Percentiles rank a stretch among this genome's conserved stretches.
Evolutionary conservation across 2,329 filamentous ascomycete genomes (phyloP).

Genomic region (Elsinoe batatas): DNA sequence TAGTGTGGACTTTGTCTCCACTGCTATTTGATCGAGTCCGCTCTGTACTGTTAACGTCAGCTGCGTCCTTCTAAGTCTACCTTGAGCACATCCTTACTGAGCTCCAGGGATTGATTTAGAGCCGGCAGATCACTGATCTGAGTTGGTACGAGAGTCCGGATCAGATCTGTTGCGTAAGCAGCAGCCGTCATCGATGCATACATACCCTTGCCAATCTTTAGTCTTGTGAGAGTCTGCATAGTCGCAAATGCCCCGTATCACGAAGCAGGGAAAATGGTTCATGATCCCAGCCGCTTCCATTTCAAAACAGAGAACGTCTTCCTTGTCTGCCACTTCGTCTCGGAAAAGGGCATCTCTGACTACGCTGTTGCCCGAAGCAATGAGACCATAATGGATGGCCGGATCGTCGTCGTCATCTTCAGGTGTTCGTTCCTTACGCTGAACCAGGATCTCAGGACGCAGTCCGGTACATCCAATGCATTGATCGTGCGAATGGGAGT

Average conservation of each 20-base stretch:
- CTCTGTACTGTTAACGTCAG: too few species aligned
- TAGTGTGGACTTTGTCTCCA: too few species aligned
- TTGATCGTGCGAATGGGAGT: too few species aligned
- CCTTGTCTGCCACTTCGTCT: neutral
- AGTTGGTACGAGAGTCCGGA: neutral
- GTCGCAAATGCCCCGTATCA: slow-evolving; percentile 19
- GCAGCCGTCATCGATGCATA: slow-evolving; percentile 23
- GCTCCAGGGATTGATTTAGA: too few species aligned
- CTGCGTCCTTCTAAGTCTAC: too few species aligned
- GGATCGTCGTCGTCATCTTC: slow-evolving; percentile 1
- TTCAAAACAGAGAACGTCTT: slow-evolving; percentile 15
- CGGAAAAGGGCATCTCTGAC: slow-evolving; percentile 14
- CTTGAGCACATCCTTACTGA: too few species aligned
- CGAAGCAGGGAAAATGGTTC: slow-evolving; percentile 17
- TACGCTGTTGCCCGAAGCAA: slow-evolving; percentile 16
- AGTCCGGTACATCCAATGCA: too few species aligned
- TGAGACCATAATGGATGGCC: slow-evolving; percentile 15
- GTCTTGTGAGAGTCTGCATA: slow-evolving; percentile 23
- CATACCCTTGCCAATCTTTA: slow-evolving; percentile 24
- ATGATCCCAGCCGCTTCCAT: slow-evolving; percentile 17
- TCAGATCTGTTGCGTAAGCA: slow-evolving; percentile 19
- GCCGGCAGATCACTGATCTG: too few species aligned
- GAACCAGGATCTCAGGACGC: too few species aligned
- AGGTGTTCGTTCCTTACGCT: too few species aligned
- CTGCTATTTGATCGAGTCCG: too few species aligned